Evolutionary conservation across 2,329 filamentous ascomycete species (phyloP).

Genomic region (Acarospora socialis): DNA sequence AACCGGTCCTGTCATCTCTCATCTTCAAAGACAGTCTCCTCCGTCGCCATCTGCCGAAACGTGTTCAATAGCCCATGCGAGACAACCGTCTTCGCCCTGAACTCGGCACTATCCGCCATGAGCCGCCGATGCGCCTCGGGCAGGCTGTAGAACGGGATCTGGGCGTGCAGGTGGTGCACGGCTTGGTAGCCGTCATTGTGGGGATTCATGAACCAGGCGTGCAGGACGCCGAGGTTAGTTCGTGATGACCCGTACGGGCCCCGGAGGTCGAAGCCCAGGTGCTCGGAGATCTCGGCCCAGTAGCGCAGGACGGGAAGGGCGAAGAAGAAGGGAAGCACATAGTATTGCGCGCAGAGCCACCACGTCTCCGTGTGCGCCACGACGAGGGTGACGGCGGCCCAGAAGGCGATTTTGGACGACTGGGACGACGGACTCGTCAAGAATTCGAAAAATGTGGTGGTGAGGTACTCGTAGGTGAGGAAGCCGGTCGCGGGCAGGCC

Average conservation of each 20-base stretch:
- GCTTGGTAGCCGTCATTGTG: conserved; percentile 3
- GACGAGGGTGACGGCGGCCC: not conserved
- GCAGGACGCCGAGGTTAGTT: not conserved
- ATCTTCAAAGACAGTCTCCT: too few species aligned
- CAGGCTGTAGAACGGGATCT: not conserved
- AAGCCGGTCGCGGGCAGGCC: not conserved
- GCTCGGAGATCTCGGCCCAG: conserved; percentile 1
- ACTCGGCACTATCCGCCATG: too few species aligned
- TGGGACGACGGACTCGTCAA: not conserved
- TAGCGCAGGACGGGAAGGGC: not conserved
- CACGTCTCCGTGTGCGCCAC: not conserved
- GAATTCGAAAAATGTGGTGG: not conserved
- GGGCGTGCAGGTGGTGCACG: conserved; percentile 1
- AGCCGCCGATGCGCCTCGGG: too few species aligned
- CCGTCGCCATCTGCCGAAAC: too few species aligned
- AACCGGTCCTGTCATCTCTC: too few species aligned
- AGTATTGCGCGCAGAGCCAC: not conserved
- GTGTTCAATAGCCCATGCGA: too few species aligned
- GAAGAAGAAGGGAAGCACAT: not conserved
- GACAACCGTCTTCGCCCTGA: too few species aligned
- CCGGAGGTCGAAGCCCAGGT: not conserved
- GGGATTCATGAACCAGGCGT: not conserved
- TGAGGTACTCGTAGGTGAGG: conserved; percentile 1
- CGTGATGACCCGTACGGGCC: not conserved
- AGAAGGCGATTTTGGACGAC: not conserved